These are phyloP conservation scores for Spinacia oleracea DNA, from an alignment of 179 eudicot species.

Conservation along the genomic window DNA sequence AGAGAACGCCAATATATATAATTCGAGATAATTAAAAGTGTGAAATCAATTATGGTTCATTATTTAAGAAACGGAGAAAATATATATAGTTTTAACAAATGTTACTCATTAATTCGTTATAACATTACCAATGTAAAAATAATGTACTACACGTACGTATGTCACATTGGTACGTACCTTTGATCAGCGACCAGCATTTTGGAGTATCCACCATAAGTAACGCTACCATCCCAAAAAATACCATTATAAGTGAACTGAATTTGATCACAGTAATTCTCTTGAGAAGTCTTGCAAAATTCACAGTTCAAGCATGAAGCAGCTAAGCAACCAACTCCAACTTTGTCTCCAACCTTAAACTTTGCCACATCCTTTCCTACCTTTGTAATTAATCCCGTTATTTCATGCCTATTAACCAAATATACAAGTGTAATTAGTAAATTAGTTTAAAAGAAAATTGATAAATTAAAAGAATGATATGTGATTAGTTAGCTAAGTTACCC, in stretches of 20 bases:
- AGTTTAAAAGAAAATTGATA: no score
- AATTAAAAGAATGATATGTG: no score
- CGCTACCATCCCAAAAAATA: constrained; percentile 87
- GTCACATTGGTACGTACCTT: constrained; percentile 44
- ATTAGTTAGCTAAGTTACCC: no score
- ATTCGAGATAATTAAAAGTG: no score
- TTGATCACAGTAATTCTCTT: constrained; percentile 78
- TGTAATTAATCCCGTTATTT: constrained; percentile 67
- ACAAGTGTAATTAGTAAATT: no score
- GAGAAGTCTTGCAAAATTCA: constrained; percentile 55
- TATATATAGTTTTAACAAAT: no score
- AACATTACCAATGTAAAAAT: no score
- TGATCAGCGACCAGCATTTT: constrained; percentile 66
- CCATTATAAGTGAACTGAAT: constrained; percentile 67
- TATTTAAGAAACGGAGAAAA: no score
- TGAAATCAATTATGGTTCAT: no score
- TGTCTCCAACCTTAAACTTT: constrained; percentile 72
- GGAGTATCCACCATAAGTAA: constrained; percentile 81
- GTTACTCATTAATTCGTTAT: no score
- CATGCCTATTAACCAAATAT: constrained; percentile 59
- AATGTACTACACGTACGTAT: no score
- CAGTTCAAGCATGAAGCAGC: constrained; percentile 77
- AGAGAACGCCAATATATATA: no score
- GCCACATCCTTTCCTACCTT: constrained; percentile 70
- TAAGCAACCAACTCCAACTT: constrained; percentile 81